phyloP scores from a whole-genome alignment of 164 flowering plant genomes.

The Sedum album region DNA sequence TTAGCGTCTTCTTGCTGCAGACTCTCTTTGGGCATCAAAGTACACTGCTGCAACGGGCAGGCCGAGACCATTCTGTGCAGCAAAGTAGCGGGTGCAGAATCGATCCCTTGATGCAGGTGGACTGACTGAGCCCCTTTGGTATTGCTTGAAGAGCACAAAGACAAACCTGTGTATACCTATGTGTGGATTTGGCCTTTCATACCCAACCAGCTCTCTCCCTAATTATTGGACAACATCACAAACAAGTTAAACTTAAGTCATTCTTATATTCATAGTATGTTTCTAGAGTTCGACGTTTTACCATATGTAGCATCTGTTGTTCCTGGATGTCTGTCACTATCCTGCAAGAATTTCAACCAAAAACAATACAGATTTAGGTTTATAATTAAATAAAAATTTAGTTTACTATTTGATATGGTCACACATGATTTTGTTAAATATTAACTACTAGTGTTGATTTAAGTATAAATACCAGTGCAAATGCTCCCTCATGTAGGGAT shows the following conservation, averaged over 20 bases:
- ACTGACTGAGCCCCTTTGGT: slow-evolving; percentile 26
- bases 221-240: too few relatives aligned
- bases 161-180: slow-evolving; percentile 82
- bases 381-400: too few relatives aligned
- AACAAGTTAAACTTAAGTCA: too few relatives aligned
- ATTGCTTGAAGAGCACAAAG: slow-evolving; percentile 64
- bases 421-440: neutral
- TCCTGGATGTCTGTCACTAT: slow-evolving; percentile 85
- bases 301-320: slow-evolving; percentile 82
- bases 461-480: slow-evolving; percentile 47
- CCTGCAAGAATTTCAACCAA: slow-evolving; percentile 31
- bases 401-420: neutral
- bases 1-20: slow-evolving; percentile 74
- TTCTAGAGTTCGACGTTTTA: slow-evolving; percentile 12
- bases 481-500: slow-evolving; percentile 69
- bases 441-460: too few relatives aligned
- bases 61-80: slow-evolving; percentile 58
- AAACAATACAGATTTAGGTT: neutral
- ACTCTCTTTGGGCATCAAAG: slow-evolving; percentile 81
- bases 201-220: slow-evolving; percentile 57
- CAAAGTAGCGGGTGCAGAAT: slow-evolving; percentile 59
- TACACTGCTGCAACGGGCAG: slow-evolving; percentile 74
- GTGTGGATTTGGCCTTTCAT: slow-evolving; percentile 54
- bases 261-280: too few relatives aligned
- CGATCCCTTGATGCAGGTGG: slow-evolving; percentile 51